phyloP scores from a whole-genome alignment of 208 protist genomes.

The Trypanosoma scelopori region DNA sequence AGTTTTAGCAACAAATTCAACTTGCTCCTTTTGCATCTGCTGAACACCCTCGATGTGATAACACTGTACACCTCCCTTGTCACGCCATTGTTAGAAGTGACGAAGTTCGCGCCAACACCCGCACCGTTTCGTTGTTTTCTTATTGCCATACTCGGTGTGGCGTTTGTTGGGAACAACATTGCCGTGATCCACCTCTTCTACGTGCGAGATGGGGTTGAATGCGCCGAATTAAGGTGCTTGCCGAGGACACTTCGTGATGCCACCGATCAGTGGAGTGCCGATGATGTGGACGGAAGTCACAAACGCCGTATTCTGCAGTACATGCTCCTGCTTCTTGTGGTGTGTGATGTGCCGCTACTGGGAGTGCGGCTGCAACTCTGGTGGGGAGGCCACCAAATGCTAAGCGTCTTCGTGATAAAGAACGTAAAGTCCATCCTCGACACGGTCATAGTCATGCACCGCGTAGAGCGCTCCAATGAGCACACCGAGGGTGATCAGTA shows the following conservation, averaged over 20 bases:
- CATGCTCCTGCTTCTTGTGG: conserved; percentile 25
- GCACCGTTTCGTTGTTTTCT: conserved; percentile 21
- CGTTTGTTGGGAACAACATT: conserved; percentile 26
- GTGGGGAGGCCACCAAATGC: conserved; percentile 19
- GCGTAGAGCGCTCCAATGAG: conserved; percentile 5
- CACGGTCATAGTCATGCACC: conserved; percentile 21
- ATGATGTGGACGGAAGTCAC: conserved; percentile 17
- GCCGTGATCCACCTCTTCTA: conserved; percentile 28
- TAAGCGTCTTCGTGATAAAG: conserved; percentile 25
- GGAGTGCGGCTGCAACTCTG: conserved; percentile 28
- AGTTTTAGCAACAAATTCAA: conserved; percentile 32
- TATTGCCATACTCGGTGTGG: conserved; percentile 16
- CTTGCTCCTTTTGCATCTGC: conserved; percentile 23
- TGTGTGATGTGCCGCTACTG: conserved; percentile 31
- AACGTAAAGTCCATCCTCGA: conserved; percentile 32
- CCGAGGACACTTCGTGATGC: conserved; percentile 21
- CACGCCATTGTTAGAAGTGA: background rate
- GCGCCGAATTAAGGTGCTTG: conserved; percentile 18
- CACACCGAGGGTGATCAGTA: conserved; percentile 4
- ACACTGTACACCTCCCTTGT: conserved; percentile 25
- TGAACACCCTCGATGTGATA: conserved; percentile 27
- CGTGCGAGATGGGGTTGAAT: conserved; percentile 18
- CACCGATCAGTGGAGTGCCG: conserved; percentile 18
- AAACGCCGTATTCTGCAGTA: conserved; percentile 33
- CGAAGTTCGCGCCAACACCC: background rate